These are phyloP conservation scores for Blastobotrys americana DNA, from an alignment of 805 yeast species.

Conservation along the genomic window DNA sequence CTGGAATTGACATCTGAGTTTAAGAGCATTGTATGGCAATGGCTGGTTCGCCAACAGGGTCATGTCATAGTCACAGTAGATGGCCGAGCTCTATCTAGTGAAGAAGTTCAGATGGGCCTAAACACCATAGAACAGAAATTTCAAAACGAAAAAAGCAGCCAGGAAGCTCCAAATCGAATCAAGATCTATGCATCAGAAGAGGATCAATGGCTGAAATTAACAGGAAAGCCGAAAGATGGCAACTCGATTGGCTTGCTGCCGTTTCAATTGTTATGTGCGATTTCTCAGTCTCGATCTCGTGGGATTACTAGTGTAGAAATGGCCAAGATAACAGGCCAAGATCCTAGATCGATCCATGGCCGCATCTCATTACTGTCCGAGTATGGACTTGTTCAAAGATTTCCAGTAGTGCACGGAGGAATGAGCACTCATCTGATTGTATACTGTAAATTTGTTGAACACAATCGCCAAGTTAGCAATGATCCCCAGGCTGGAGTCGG, in stretches of 20 bases:
- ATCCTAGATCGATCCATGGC: conserved; percentile 34
- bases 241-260: conserved; percentile 31
- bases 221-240: conserved; percentile 28
- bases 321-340: conserved; percentile 34
- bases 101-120: not conserved
- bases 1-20: not conserved
- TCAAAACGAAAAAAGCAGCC: not conserved
- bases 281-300: conserved; percentile 34
- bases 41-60: conserved; percentile 20
- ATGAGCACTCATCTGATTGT: conserved; percentile 30
- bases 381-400: conserved; percentile 30
- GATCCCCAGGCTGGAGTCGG: conserved; percentile 6
- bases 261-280: conserved; percentile 33
- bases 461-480: conserved; percentile 19
- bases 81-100: not conserved
- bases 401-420: conserved; percentile 29
- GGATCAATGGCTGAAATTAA: conserved; percentile 31
- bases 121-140: not conserved
- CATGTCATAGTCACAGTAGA: conserved; percentile 18
- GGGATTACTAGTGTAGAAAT: conserved; percentile 34
- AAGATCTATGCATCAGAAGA: conserved; percentile 27
- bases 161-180: conserved; percentile 7
- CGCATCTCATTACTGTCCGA: conserved; percentile 29
- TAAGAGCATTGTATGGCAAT: conserved; percentile 21
- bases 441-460: conserved; percentile 28